Conservation (phyloP, 257 asterid genomes). For the Solanum paucissectum region DNA sequence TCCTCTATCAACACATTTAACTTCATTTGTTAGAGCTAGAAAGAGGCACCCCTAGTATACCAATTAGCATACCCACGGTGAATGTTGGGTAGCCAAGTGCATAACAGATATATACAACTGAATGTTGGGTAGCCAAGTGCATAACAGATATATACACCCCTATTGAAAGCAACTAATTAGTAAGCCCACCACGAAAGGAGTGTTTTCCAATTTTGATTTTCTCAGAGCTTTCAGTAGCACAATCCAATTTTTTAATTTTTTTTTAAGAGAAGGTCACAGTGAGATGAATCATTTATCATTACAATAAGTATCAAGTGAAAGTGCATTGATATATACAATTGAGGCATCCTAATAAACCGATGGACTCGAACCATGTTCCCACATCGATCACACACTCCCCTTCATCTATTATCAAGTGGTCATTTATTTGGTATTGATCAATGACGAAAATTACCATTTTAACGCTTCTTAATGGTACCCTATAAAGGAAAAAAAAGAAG, state of each 20-base stretch:
- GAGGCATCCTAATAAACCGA: neutral
- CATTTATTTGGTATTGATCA: no score
- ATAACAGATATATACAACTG: no score
- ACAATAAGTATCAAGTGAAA: neutral
- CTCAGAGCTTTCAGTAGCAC: no score
- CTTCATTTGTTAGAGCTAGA: no score
- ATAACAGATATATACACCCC: rapidly evolving
- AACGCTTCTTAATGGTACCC: no score
- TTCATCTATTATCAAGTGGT: no score
- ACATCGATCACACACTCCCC: neutral
- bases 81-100: no score
- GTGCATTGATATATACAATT: neutral
- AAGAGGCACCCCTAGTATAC: neutral
- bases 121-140: no score
- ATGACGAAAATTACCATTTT: no score
- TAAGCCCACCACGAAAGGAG: neutral
- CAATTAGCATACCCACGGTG: neutral
- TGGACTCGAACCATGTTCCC: neutral
- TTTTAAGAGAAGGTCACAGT: neutral
- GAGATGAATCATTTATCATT: neutral
- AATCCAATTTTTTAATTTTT: rapidly evolving
- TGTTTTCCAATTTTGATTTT: no score
- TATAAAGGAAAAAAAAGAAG: no score
- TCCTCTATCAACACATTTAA: no score
- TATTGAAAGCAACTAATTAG: neutral